These are phyloP conservation scores for Gyrodon lividus DNA, from an alignment of 768 basidiomycete species.

Conservation along the genomic window DNA sequence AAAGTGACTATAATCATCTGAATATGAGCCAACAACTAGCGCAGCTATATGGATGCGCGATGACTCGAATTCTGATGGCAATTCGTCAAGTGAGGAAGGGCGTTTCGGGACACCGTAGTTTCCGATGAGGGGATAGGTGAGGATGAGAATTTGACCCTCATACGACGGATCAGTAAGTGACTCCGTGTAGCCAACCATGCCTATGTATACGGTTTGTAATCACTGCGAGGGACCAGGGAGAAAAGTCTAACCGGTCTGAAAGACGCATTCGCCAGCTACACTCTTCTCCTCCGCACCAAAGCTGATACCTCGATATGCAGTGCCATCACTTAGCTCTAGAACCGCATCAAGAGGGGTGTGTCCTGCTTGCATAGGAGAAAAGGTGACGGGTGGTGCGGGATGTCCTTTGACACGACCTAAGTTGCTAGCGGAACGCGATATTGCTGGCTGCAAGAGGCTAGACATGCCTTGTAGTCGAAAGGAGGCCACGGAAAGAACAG, in stretches of 20 bases:
- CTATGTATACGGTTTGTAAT: conserved; percentile 42
- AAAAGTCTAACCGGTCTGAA: conserved; percentile 85
- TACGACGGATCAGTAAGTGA: conserved; percentile 98
- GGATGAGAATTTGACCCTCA: conserved; percentile 94
- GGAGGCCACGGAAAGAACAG: background rate
- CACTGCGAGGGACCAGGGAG: conserved; percentile 5
- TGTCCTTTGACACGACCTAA: conserved; percentile 33
- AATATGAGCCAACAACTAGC: conserved; percentile 91
- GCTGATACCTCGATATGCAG: conserved; percentile 83
- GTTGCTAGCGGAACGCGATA: conserved; percentile 46
- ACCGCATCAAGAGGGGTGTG: conserved; percentile 53
- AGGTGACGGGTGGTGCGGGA: conserved; percentile 36
- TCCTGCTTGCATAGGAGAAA: conserved; percentile 26
- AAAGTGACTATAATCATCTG: conserved; percentile 92
- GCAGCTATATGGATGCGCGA: conserved; percentile 92
- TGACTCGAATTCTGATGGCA: conserved; percentile 87
- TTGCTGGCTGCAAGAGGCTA: conserved; percentile 37
- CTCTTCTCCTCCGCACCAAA: conserved; percentile 93
- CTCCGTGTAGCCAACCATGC: conserved; percentile 99
- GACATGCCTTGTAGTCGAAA: conserved; percentile 12
- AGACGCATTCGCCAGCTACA: conserved; percentile 96
- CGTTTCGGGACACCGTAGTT: conserved; percentile 96
- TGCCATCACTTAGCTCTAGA: conserved; percentile 87
- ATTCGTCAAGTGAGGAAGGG: conserved; percentile 42
- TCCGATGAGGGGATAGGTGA: conserved; percentile 95